Base-by-base conservation (phyloP, 257 asterid species). In the Nicotiana benthamiana region DNA sequence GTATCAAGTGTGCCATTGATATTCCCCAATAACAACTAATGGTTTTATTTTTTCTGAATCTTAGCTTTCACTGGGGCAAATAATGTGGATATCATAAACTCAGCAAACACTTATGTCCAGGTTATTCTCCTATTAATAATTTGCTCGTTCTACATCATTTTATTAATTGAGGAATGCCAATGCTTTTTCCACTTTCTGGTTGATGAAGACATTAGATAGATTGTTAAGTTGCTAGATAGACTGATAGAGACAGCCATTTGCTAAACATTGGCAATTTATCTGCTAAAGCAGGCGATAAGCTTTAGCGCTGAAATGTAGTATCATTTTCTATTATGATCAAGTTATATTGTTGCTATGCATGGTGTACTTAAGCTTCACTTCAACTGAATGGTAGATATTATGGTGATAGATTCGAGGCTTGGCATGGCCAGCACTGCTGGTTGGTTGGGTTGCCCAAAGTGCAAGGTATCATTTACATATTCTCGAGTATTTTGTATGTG, bases 371-470 rank as follows among this genome's bases (percentile, higher is more conserved):
- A 52, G 34, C 40, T 83, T 54, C 74, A 51, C 1, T 26, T 74
- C 7, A 27, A 43, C 67, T 83, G 43, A 75, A 79, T 32, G 40
- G 36, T n/a, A 80, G 67, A 72, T 32, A 77, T 79, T 80, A 59
- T 74, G 79, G 85, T 83, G 75, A 80, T 88, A 95, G 99, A 95
- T 93, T 81, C 93, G 98, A 67, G 99, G 96, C 82, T 90, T 92
- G 85, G 97, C 97, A 70, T 95, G 99, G 99, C 98, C 97, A 22
- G 96, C 98, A 66, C 80, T 89, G 86, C 90, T 93, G 82, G 84
- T 92, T 84, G 99, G 99, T 87, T 95, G 98, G 98, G 98, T 95
- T 85, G 96, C 97, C 84, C 97, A 95, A 84, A 95, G 99, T 83
- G 99, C 97, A 84, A 95, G 99, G 98, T 74, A 74, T 61, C 16